phyloP scores from a whole-genome alignment of 345 rosid species.

The Citropsis articulata region DNA sequence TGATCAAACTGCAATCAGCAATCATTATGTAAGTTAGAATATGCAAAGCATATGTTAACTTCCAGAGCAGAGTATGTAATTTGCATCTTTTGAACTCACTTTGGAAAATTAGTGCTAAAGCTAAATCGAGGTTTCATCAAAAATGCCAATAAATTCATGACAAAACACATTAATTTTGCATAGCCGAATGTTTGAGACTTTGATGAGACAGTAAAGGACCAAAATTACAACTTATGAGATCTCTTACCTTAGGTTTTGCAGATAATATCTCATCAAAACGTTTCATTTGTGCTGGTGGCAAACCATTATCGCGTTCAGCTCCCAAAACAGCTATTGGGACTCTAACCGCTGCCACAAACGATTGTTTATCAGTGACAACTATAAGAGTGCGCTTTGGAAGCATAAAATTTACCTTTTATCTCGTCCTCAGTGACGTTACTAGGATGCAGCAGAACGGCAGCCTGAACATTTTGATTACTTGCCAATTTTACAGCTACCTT shows the following conservation, averaged over 20 bases:
- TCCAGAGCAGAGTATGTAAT: background rate
- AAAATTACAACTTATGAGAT: background rate
- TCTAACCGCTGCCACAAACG: slow-evolving; percentile 35
- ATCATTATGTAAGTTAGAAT: background rate
- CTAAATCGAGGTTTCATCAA: background rate
- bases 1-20: slow-evolving; percentile 15
- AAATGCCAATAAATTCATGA: no score
- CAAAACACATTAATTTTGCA: background rate
- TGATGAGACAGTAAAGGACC: background rate
- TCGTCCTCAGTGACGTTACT: slow-evolving; percentile 3
- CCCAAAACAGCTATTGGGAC: slow-evolving; percentile 41
- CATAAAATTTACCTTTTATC: slow-evolving; percentile 7
- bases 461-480: background rate
- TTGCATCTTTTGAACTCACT: background rate
- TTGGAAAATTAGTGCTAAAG: background rate
- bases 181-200: background rate
- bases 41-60: background rate
- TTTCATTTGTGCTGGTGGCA: slow-evolving; percentile 32
- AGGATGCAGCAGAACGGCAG: slow-evolving; percentile 19
- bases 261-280: slow-evolving; percentile 31
- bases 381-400: background rate
- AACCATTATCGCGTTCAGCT: slow-evolving; percentile 31
- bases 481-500: slow-evolving; percentile 14
- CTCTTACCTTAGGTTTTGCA: slow-evolving; percentile 30
- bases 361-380: background rate